These are phyloP conservation scores for Sugiyamaella valdiviana DNA, from an alignment of 805 yeast species.

Conservation along the genomic window DNA sequence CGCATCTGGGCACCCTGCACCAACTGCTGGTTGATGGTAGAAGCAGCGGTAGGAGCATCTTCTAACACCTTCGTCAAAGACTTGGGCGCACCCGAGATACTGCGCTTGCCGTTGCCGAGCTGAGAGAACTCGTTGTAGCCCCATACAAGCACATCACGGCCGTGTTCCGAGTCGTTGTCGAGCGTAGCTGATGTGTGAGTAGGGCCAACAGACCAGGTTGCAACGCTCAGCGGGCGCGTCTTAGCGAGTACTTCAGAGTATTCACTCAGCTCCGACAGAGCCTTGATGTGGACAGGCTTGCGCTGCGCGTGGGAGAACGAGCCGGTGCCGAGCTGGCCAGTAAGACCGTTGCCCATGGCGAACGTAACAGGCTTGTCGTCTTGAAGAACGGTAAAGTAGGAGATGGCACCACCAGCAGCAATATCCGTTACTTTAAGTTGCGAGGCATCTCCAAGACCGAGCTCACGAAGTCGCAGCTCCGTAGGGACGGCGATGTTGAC, in stretches of 20 bases:
- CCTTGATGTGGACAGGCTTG: slow-evolving; percentile 54
- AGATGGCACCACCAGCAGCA: slow-evolving; percentile 65
- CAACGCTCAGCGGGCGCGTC: slow-evolving; percentile 43
- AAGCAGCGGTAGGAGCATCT: neutral
- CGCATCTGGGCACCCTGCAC: slow-evolving; percentile 10
- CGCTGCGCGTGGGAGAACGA: slow-evolving; percentile 67
- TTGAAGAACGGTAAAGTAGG: slow-evolving; percentile 38
- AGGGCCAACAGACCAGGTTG: slow-evolving; percentile 52
- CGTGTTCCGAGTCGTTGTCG: neutral
- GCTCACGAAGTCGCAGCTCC: slow-evolving; percentile 39
- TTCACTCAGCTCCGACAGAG: slow-evolving; percentile 44
- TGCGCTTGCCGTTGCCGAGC: slow-evolving; percentile 72
- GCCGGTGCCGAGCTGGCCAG: slow-evolving; percentile 82
- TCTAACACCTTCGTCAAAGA: slow-evolving; percentile 32
- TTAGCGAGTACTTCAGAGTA: slow-evolving; percentile 43
- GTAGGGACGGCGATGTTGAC: slow-evolving; percentile 69
- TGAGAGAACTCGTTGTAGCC: slow-evolving; percentile 84
- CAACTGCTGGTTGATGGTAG: neutral
- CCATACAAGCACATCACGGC: slow-evolving; percentile 60
- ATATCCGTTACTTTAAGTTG: slow-evolving; percentile 38
- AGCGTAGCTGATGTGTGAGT: slow-evolving; percentile 43
- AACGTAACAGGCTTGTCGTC: slow-evolving; percentile 34
- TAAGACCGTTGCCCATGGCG: slow-evolving; percentile 76
- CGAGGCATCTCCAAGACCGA: slow-evolving; percentile 39
- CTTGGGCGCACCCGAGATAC: slow-evolving; percentile 34